Evolutionary conservation across 805 yeast genomes (phyloP), one percentile per base, ranked within the genome.

Genomic region (Yamadazyma scolyti): DNA sequence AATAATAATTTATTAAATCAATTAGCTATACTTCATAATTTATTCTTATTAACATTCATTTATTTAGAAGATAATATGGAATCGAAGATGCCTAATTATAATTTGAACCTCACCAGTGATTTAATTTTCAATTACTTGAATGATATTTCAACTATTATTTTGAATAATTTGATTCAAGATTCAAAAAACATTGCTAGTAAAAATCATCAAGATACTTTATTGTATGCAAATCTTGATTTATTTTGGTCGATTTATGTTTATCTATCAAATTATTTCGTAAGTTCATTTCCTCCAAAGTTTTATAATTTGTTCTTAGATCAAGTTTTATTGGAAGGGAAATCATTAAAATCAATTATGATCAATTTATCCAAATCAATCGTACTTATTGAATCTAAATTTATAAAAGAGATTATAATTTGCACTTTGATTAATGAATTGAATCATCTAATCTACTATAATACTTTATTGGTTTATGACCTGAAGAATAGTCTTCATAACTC

Each of bases 241-340:
- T 57, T 64, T 33, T 75, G 79, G 79, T 58, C 64, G 37, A 65
- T 75, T 11, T 75, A 71, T 40, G 48, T 61, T 5, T 42, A 74
- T 9, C 53, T 74, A 9, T 67, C 79, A 1, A 60, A 60, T 19
- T 69, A 65, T 39, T 54, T 67, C 11, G 53, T 61, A 28, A 58
- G 62, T 41, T 60, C 63, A 33, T 27, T 27, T 9, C 70, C 75
- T 2, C 68, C 75, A 2, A 52, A 60, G 11, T 47, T 54, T 22
- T 54, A 44, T 26, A 42, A 31, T 11, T 32, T 49, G 23, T 43
- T 48, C 16, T 46, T 50, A 32, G 42, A 40, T 30, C 35, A 50
- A 28, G 16, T 8, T 6, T 22, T 29, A 4, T 23, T 45, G 3
- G 33, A 44, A 10, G 42, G 36, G 13, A 23, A 36, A 16, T 20